Evolutionary conservation across 148 eudicot species (phyloP), one percentile per base, ranked within the genome.

Genomic region (Bassia scoparia): DNA sequence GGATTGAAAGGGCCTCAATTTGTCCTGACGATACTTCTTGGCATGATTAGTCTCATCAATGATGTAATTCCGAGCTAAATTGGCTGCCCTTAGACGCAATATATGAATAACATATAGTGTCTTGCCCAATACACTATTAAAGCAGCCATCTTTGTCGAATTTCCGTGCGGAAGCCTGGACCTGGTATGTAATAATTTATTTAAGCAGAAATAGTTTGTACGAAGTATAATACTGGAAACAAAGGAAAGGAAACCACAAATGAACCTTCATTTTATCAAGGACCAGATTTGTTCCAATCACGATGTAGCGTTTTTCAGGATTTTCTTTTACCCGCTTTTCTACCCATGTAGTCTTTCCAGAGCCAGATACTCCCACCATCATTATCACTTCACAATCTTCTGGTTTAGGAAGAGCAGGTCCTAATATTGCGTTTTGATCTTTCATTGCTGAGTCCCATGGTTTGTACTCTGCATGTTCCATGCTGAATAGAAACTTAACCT

Each of bases 291-390:
- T 89, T 55, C 91, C 95, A 73, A 87, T 89, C 81, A 87, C 72
- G 67, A 87, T 73, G 73, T 87, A 89, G 46, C 91, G 83, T 69
- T 87, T 87, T 54, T 83, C 86, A 35, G 88, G 89, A 78, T 89
- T 86, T 38, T 86, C 86, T 68, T 77, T 81, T 29, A 83, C 71
- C 89, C 83, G 78, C 38, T 88, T 87, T 70, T 89, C 95, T 13
- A 86, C 89, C 95, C 95, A 87, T 2, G 95, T 89, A 76, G 84
- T 78, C 72, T 89, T 89, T 30, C 95, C 91, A 27, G 89, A 83
- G 76, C 89, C 95, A 43, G 95, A 89, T 77, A 89, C 78, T 44
- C 95, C 95, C 26, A 87, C 85, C 90, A 87, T 78, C 90, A 87
- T 87, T 49, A 87, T 81, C 70, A 81, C 80, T 49, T 84, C 87